These are phyloP conservation scores for Trypanosoma caninum DNA, from an alignment of 208 protist species.

Conservation along the genomic window DNA sequence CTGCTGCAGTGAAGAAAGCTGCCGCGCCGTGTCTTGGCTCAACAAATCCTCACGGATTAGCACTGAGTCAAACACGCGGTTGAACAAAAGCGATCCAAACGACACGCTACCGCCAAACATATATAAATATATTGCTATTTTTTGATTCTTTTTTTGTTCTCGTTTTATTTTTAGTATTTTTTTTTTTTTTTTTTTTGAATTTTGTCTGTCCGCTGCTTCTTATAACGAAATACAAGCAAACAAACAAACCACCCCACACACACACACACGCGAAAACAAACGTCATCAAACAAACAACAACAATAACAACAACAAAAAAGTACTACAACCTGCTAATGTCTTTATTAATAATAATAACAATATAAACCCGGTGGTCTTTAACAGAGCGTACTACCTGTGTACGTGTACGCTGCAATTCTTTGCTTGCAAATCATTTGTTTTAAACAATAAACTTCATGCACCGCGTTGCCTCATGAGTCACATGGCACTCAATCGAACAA, in stretches of 20 bases:
- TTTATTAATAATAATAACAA: background rate
- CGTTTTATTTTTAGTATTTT: background rate
- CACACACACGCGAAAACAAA: no score
- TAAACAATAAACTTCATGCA: constrained; percentile 80
- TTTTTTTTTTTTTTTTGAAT: background rate
- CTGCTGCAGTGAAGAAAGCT: constrained; percentile 96
- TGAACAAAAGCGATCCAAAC: constrained; percentile 51
- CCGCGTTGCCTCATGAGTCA: constrained; percentile 69
- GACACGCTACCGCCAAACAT: constrained; percentile 3
- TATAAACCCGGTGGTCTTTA: no score
- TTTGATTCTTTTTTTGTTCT: background rate
- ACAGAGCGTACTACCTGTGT: background rate
- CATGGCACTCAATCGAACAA: constrained; percentile 77
- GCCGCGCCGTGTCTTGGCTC: constrained; percentile 81
- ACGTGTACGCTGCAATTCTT: background rate
- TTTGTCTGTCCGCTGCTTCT: background rate
- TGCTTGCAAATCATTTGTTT: constrained; percentile 5
- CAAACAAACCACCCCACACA: no score
- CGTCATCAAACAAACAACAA: background rate
- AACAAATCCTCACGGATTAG: constrained; percentile 88
- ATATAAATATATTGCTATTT: no score
- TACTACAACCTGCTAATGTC: background rate
- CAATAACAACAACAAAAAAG: background rate
- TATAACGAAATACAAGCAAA: background rate
- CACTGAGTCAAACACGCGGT: constrained; percentile 75